Base-by-base conservation (phyloP, 106 monocot genomes). In the Apostasia ramifera region DNA sequence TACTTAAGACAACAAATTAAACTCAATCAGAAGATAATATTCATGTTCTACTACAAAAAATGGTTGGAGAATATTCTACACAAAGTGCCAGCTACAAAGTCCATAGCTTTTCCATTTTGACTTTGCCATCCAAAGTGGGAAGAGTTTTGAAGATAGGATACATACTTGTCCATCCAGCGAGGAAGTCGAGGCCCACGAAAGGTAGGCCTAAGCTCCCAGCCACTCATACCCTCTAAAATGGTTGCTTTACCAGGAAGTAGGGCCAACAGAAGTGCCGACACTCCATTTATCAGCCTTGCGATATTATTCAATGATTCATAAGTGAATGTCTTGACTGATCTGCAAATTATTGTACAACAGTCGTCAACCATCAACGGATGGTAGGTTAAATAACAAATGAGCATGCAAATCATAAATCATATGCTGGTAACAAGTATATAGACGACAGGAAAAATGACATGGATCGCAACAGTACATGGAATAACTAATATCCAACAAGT, bases 111-210 rank as follows among this genome's bases (percentile, higher is more conserved):
- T 26, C 26, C 26, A 26, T 26, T 26, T 26, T 26, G 26, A 26
- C 1, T 39, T 48, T 39, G 44, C 12, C 47, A 40, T 37, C 48
- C 42, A 5, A 70, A 53, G 52, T 13, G 57, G 50, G 40, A 54
- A 8, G 48, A 66, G 14, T 8, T 10, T 26, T 46, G 46, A 48
- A 47, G 3, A 10, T n/a, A 42, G 1, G 45, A 66, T 63, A 69
- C 75, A 78, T 83, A 97, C 95, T 89, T 97, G 57, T 97, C 92
- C 95, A 97, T 97, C 95, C 95, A 97, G 44, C 92, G 82, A 64
- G 95, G 95, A 67, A 95, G 77, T 10, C 95, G 86, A 73, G 95
- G 95, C 44, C 84, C 95, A 69, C 95, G 84, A 44, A 97, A 79
- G 52, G 84, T 81, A 43, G 95, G 95, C 60, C 82, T 92, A 55